Evolutionary conservation across 192 early-diverging fungal species (phyloP).

Genomic region (Ambispora gerdemannii): DNA sequence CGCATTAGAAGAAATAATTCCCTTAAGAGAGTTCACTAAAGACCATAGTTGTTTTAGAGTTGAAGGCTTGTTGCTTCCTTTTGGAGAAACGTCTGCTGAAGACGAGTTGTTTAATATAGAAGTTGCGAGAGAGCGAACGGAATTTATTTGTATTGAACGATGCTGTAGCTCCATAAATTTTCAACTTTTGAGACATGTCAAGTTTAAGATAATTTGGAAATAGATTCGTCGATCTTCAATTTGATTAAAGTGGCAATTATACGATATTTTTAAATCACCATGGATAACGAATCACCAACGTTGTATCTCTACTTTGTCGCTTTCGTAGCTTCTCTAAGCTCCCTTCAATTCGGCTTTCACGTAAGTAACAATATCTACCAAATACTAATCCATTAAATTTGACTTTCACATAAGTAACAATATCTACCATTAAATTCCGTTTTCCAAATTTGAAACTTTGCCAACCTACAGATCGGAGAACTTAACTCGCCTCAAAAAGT

Average conservation of each 20-base stretch:
- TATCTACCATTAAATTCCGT: neutral
- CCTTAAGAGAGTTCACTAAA: neutral
- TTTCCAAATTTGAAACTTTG: neutral
- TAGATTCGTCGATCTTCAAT: too few relatives aligned
- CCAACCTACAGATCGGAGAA: conserved; percentile 46
- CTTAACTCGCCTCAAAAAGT: conserved; percentile 55
- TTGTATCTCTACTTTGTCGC: conserved; percentile 42
- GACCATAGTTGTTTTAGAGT: neutral
- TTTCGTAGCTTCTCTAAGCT: conserved; percentile 43
- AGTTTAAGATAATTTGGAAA: too few relatives aligned
- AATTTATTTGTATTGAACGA: neutral
- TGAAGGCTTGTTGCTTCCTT: neutral
- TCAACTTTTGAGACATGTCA: neutral
- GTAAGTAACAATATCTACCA: too few relatives aligned
- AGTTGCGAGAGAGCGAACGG: neutral
- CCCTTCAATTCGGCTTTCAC: conserved; percentile 61
- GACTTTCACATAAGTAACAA: conserved; percentile 49
- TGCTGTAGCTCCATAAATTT: neutral
- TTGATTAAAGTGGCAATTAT: too few relatives aligned
- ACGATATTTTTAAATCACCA: too few relatives aligned
- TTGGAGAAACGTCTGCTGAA: neutral
- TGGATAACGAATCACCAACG: conserved; percentile 1
- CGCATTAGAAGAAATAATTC: neutral
- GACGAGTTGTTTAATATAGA: neutral
- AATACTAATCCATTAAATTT: conserved; percentile 58